Conservation (phyloP, 106 monocot species). For the Iris macrosiphon region DNA sequence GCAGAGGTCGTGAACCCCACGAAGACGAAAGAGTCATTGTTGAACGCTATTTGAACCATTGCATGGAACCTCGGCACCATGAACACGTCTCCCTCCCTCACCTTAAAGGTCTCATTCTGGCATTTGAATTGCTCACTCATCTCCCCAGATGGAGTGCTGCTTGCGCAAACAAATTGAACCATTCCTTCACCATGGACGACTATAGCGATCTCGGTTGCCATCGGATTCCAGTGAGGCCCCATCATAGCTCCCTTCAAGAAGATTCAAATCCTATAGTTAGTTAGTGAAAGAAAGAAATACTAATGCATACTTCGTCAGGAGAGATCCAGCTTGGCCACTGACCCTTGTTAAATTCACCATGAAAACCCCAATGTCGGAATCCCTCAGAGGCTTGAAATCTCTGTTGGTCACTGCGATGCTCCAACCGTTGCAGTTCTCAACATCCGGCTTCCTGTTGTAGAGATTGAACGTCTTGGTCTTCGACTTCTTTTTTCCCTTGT, state of each 20-base stretch:
- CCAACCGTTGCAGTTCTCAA: constrained; percentile 76
- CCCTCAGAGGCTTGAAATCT: constrained; percentile 33
- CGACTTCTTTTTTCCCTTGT: constrained; percentile 41
- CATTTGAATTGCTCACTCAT: background rate
- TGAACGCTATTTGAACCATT: constrained; percentile 75
- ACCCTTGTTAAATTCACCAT: constrained; percentile 89
- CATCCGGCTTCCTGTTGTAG: constrained; percentile 38
- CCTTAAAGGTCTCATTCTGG: constrained; percentile 24
- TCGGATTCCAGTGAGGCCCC: constrained; percentile 90
- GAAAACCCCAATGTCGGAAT: constrained; percentile 48
- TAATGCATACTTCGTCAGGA: too few relatives aligned
- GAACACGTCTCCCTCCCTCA: constrained; percentile 71
- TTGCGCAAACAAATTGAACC: constrained; percentile 55
- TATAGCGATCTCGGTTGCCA: constrained; percentile 64
- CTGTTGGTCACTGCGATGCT: constrained; percentile 54
- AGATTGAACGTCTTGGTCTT: constrained; percentile 44
- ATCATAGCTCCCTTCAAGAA: constrained; percentile 79
- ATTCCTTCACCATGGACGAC: constrained; percentile 56
- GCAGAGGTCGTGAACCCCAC: constrained; percentile 50
- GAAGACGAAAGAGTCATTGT: constrained; percentile 59
- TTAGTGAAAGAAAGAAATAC: too few relatives aligned
- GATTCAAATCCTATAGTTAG: too few relatives aligned
- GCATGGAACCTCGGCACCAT: constrained; percentile 66
- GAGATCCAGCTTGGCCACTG: too few relatives aligned
- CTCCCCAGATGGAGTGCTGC: constrained; percentile 7